Evolutionary conservation across 176 grass and related monocot genomes (phyloP), one percentile per base, ranked within the genome.

Genomic region (Typha latifolia): DNA sequence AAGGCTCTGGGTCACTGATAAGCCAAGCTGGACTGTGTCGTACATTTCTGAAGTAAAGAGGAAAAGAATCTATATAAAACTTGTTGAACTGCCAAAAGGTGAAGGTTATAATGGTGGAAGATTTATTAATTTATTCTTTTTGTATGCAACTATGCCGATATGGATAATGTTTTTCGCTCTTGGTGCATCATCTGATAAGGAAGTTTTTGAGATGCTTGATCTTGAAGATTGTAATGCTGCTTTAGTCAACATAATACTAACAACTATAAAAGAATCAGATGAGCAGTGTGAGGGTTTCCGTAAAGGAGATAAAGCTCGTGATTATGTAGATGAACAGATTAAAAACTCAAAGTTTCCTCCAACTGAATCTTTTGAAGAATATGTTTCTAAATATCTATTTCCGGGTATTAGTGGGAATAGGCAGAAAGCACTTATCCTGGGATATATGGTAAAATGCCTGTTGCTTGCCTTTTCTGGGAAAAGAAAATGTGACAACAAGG

Each of bases 371-470:
- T 97, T 97, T 71, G 89, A 97, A 89, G 83, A 90, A 31, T 97
- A 84, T 87, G 62, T 97, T 61, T 74, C 48, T 57, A 92, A 61
- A 63, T 82, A 78, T 78, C 63, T 97, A 43, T 97, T 97, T 74
- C 84, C 89, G 65, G 81, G 71, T 74, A 81, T 92, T 67, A 78
- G 23, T 62, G 89, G 94, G 66, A 69, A 87, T 47, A 86, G 70
- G 63, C 75, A 81, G 15, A 97, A 92, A 67, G 89, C 94, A 67
- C 64, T 85, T 73, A 90, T 84, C 80, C 80, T 97, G 63, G 85
- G 89, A 29, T 92, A 97, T 75, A 97, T 97, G 85, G 89, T 97
- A 32, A 97, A 92, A 78, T 97, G 94, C 62, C 74, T 97, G 67
- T 77, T 97, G 63, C 69, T 92, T 67, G 86, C 81, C 61, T 86